Evolutionary conservation across 2,329 filamentous ascomycete genomes (phyloP), one percentile per base, ranked within the genome.

Genomic region (Ophiocordyceps camponoti-leonardi): DNA sequence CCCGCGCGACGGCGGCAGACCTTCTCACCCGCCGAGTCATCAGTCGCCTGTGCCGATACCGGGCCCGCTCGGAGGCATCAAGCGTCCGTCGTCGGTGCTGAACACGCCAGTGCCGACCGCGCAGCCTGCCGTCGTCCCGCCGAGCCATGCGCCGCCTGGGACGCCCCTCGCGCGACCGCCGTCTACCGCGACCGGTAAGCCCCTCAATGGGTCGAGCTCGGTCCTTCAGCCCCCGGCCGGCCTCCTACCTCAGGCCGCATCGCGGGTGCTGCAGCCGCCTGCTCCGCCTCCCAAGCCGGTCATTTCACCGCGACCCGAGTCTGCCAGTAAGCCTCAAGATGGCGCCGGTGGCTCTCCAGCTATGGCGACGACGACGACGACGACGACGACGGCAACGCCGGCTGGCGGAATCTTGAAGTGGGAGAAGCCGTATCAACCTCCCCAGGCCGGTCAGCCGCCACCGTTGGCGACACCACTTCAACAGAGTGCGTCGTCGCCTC

Each of bases 361-460:
- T 2, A 47, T 48, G n/a, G 46, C 50, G 18, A 45, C 53, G 6
- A 47, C 53, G n/a, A 56, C 55, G 40, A 44, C 51, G 28, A 22
- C 49, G 4, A 50, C 54, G 7, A 53, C 56, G 30, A 50, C 51
- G 35, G 52, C 53, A 20, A 20, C 35, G n/a, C n/a, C 35, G n/a
- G 6, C 35, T n/a, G 35, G 35, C n/a, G 56, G 56, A 7, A 48
- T 53, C 33, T 47, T 65, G 18, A 66, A 66, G 46, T 66, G 64
- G 64, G 64, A 66, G 51, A 64, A 62, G 51, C 62, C 64, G 12
- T 64, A 66, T 48, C 62, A 64, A 46, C 63, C 62, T 40, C 56
- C 56, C 3, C 54, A 55, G 12, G 23, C 54, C 19, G 46, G 52
- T 41, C 55, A 54, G 20, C 35, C 35, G 35, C 35, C 16, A n/a